Evolutionary conservation across 2,329 filamentous ascomycete genomes (phyloP).

Genomic region (Aspergillus tanneri): DNA sequence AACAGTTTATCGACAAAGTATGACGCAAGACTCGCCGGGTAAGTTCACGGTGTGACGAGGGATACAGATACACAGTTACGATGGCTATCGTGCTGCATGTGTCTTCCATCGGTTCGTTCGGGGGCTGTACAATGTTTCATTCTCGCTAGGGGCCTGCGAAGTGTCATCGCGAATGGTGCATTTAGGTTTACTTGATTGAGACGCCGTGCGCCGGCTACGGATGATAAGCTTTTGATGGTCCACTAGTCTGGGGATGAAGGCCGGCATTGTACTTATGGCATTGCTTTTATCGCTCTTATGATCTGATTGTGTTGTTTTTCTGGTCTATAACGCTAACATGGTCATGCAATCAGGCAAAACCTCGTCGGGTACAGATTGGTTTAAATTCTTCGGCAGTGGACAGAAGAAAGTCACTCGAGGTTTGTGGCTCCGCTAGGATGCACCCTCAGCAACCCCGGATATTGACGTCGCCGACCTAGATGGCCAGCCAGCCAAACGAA

Average conservation of each 20-base stretch:
- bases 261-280: too few relatives aligned
- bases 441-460: conserved; percentile 1
- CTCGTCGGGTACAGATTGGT: conserved; percentile 28
- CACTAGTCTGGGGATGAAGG: not conserved
- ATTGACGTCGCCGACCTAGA: conserved; percentile 52
- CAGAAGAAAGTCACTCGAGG: conserved; percentile 76
- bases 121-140: too few relatives aligned
- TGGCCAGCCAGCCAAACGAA: conserved; percentile 80
- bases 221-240: not conserved
- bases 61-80: too few relatives aligned
- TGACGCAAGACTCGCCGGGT: conserved; percentile 10
- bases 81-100: too few relatives aligned
- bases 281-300: too few relatives aligned
- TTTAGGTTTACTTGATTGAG: not conserved
- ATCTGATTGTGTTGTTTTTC: too few relatives aligned
- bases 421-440: conserved; percentile 42
- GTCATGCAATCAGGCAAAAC: conserved; percentile 6
- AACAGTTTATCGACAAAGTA: conserved; percentile 16
- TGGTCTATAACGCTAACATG: too few relatives aligned
- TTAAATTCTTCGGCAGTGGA: conserved; percentile 59
- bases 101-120: too few relatives aligned
- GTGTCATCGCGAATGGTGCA: not conserved
- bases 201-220: not conserved
- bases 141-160: too few relatives aligned
- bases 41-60: not conserved